These are phyloP conservation scores for Akanthomyces uredinophilus DNA, from an alignment of 2,329 filamentous ascomycete species.

Conservation along the genomic window DNA sequence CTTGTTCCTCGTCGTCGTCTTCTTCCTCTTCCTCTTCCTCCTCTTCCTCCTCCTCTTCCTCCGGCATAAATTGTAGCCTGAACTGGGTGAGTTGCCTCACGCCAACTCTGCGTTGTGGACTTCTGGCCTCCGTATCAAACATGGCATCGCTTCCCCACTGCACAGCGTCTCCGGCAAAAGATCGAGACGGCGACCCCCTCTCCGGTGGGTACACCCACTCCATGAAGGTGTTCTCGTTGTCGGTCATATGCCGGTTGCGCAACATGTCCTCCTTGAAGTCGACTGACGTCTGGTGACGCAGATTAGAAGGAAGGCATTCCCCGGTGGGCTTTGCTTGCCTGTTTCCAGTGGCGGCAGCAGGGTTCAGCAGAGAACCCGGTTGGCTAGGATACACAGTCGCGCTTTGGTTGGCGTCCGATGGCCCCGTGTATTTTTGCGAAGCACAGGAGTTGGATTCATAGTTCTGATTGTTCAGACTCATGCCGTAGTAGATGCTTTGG, in stretches of 20 bases:
- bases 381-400: background rate
- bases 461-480: background rate
- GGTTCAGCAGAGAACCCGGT: background rate
- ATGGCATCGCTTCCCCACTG: slow-evolving; percentile 11
- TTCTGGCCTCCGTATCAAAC: background rate
- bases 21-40: slow-evolving; percentile 4
- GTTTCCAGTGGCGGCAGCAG: background rate
- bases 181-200: background rate
- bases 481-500: background rate
- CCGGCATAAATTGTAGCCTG: slow-evolving; percentile 1
- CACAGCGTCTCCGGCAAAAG: background rate
- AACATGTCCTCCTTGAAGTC: slow-evolving; percentile 12
- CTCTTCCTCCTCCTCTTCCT: background rate
- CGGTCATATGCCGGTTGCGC: background rate
- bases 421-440: background rate
- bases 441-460: background rate
- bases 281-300: slow-evolving; percentile 7
- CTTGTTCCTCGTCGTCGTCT: slow-evolving; percentile 2
- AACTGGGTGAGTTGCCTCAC: slow-evolving; percentile 11
- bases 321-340: background rate
- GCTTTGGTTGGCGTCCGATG: background rate
- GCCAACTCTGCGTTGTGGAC: background rate
- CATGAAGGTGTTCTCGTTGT: slow-evolving; percentile 7
- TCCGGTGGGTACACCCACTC: slow-evolving; percentile 6
- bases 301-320: background rate